Percentiles rank a stretch among this genome's conserved stretches.
Evolutionary conservation across 2,329 filamentous ascomycete species (phyloP).

Genomic region (Tolypocladium sp.): DNA sequence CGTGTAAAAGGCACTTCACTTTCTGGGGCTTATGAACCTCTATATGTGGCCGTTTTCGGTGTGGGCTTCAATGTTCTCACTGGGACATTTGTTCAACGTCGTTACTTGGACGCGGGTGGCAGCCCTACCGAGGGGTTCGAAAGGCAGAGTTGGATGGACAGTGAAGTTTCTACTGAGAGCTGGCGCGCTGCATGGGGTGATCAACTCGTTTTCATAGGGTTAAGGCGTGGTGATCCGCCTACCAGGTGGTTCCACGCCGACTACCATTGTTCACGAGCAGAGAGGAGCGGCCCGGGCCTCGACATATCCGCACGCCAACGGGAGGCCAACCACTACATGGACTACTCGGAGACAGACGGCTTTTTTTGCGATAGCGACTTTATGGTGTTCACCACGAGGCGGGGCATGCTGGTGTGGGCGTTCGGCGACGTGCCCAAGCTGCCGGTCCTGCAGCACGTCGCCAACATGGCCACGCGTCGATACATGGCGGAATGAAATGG

Average conservation of each 20-base stretch:
- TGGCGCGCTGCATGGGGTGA: background rate
- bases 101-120: background rate
- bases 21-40: background rate
- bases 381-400: background rate
- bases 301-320: background rate
- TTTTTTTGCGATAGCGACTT: background rate
- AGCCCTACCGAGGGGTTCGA: too few species aligned
- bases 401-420: background rate
- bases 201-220: background rate
- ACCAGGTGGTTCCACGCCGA: background rate
- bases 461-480: background rate
- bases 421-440: background rate
- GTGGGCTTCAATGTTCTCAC: conserved; percentile 1
- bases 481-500: too few species aligned
- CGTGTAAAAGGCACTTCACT: background rate
- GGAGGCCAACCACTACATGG: background rate
- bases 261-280: background rate
- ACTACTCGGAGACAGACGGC: background rate
- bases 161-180: too few species aligned
- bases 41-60: background rate
- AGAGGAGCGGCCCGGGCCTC: background rate
- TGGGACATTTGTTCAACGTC: background rate
- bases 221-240: too few species aligned
- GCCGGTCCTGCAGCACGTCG: background rate
- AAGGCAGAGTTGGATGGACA: too few species aligned